Base-by-base conservation (phyloP, 2,329 filamentous ascomycete genomes). In the Curvularia sp. region DNA sequence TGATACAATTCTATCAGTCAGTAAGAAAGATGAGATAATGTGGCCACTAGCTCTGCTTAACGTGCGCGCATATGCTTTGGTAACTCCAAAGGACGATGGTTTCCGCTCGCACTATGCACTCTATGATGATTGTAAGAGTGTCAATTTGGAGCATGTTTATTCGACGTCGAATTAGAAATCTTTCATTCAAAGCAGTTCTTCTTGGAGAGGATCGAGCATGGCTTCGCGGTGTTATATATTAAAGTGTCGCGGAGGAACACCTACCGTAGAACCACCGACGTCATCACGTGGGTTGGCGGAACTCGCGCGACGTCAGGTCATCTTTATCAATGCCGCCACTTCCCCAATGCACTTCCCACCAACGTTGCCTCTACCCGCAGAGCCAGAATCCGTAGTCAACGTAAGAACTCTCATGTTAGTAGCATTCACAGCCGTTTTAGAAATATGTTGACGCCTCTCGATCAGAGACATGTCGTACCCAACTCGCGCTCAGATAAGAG, bases 271-370 rank as follows among this genome's bases (percentile, higher is more conserved):
- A 31, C 41, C 18, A 44, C 12, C 13, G 58, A 55, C 49, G 52
- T 56, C 52, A 59, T 58, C 61, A 63, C 61, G 61, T 63, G 61
- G 10, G 22, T 41, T 50, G 58, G 58, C 24, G 57, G 26, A 15
- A 35, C 51, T 51, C 38, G 41, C 49, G 55, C 55, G 55, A 44
- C 30, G 15, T 51, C 30, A 24, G 18, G 42, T 31, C 31, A 28
- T 30, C 50, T 39, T 26, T 38, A 49, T 53, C 38, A 26, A 48
- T 55, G 26, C 31, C 57, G 46, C 47, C 43, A 53, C 60, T 44
- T 44, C 38, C 18, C 9, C 12, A 43, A n/a, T 43, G 22, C 41
- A 43, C 26, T 26, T 44, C 24, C 46, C 33, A 13, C 20, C 18
- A 12, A 26, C 41, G 12, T 18, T 38, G 13, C 33, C 33, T 43